Evolutionary conservation across 2,329 filamentous ascomycete species (phyloP).

Genomic region (Passalora sequoiae): DNA sequence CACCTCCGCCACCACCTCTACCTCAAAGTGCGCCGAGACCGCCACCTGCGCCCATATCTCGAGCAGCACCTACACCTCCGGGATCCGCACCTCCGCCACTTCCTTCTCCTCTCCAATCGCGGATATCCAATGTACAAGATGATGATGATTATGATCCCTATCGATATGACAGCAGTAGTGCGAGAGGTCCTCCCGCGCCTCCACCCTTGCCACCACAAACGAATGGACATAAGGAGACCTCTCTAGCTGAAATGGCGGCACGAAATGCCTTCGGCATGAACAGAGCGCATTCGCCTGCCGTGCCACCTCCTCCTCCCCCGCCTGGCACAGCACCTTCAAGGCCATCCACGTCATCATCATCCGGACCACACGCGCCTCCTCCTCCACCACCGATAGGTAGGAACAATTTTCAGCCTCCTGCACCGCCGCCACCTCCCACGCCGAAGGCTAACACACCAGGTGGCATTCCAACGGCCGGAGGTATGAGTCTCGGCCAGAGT

Average conservation of each 20-base stretch:
- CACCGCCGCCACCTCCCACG: slow-evolving; percentile 29
- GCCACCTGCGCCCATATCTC: slow-evolving; percentile 22
- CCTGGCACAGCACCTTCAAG: slow-evolving; percentile 31
- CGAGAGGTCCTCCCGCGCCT: slow-evolving; percentile 49
- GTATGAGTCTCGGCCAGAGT: slow-evolving; percentile 17
- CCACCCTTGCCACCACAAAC: slow-evolving; percentile 46
- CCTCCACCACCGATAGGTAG: slow-evolving; percentile 35
- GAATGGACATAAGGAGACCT: slow-evolving; percentile 38
- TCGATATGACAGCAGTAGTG: slow-evolving; percentile 10
- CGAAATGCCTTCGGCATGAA: slow-evolving; percentile 47
- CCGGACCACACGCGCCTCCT: slow-evolving; percentile 13
- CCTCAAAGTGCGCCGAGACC: slow-evolving; percentile 38
- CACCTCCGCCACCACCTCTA: slow-evolving; percentile 39
- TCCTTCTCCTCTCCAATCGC: slow-evolving; percentile 40
- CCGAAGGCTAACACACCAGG: slow-evolving; percentile 26
- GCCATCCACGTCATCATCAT: slow-evolving; percentile 28
- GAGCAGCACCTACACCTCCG: slow-evolving; percentile 14
- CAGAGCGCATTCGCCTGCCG: slow-evolving; percentile 35
- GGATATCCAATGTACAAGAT: slow-evolving; percentile 15
- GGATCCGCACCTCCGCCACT: slow-evolving; percentile 46
- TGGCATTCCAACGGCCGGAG: slow-evolving; percentile 29
- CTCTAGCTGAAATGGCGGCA: slow-evolving; percentile 56
- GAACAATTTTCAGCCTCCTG: slow-evolving; percentile 29
- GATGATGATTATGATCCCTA: slow-evolving; percentile 24
- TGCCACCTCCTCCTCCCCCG: slow-evolving; percentile 39